A percentile compares a stretch with the other conserved stretches of the same genome.
Evolutionary conservation across 2,329 filamentous ascomycete genomes (phyloP).

Genomic region (Xylogone sp.): DNA sequence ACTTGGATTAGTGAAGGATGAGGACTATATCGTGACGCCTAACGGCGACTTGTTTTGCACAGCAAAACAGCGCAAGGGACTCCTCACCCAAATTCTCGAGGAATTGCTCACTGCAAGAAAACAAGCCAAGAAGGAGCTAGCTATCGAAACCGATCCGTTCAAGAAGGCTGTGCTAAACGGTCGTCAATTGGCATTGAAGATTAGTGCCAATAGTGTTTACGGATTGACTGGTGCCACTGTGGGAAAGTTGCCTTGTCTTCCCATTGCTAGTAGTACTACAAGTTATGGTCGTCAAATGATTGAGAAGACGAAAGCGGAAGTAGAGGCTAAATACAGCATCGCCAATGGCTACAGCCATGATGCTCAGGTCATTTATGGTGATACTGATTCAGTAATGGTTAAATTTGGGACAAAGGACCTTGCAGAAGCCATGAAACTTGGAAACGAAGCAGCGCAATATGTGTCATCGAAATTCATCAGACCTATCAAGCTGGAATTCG

Average conservation of each 20-base stretch:
- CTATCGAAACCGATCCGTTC: constrained; percentile 87
- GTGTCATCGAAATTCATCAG: constrained; percentile 93
- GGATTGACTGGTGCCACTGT: constrained; percentile 94
- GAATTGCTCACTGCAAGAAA: constrained; percentile 91
- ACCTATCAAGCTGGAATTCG: constrained; percentile 98
- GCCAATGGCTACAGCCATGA: constrained; percentile 93
- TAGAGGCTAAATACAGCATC: constrained; percentile 84
- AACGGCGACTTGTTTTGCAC: constrained; percentile 94
- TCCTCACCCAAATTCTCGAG: constrained; percentile 92
- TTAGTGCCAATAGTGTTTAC: constrained; percentile 97
- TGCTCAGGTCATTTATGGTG: constrained; percentile 96
- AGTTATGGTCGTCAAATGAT: constrained; percentile 99
- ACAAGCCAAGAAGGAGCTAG: constrained; percentile 86
- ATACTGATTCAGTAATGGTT: constrained; percentile 99
- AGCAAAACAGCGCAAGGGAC: constrained; percentile 80
- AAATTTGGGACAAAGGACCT: constrained; percentile 92
- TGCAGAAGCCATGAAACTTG: constrained; percentile 85
- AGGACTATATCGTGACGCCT: constrained; percentile 94
- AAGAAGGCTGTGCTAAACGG: constrained; percentile 97
- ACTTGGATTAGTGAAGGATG: constrained; percentile 74
- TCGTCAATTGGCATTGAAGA: constrained; percentile 91
- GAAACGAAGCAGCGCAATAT: constrained; percentile 84
- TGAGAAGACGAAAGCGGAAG: constrained; percentile 94
- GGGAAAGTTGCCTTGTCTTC: constrained; percentile 90
- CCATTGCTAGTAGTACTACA: constrained; percentile 94